A percentile compares a stretch with the other conserved stretches of the same genome.
phyloP scores from a whole-genome alignment of 495 filamentous ascomycete species.

The Neurospora discreta region DNA sequence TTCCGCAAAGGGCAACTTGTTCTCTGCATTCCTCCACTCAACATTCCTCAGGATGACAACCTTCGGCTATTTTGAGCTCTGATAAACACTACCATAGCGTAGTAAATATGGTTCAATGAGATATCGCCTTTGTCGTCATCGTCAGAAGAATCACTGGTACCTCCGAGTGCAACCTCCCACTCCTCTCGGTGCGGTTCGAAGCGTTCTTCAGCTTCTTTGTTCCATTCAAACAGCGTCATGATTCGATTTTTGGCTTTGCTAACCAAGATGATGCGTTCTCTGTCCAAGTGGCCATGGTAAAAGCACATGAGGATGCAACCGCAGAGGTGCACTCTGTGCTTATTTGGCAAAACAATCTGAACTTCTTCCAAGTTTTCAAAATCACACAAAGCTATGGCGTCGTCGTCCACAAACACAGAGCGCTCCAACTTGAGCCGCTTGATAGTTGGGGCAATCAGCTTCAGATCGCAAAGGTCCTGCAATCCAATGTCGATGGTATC shows the following conservation, averaged over 20 bases:
- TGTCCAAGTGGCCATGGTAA: neutral
- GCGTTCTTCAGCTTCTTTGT: neutral
- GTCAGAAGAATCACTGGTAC: neutral
- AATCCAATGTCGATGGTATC: neutral
- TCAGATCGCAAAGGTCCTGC: neutral
- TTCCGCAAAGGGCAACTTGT: neutral
- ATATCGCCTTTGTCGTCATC: neutral
- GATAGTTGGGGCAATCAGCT: neutral
- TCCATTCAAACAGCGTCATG: neutral
- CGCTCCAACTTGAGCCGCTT: neutral
- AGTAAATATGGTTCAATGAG: neutral
- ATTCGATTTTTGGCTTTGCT: neutral
- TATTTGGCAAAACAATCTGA: neutral
- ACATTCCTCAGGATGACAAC: neutral
- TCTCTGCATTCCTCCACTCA: neutral
- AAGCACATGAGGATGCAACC: neutral
- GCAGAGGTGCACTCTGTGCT: neutral
- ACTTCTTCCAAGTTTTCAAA: neutral
- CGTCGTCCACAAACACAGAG: accelerated
- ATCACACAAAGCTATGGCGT: neutral
- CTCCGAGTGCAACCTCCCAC: neutral
- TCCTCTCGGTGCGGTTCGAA: neutral
- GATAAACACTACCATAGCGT: neutral
- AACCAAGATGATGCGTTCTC: neutral
- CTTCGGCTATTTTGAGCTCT: neutral